Base-by-base conservation (phyloP, 768 basidiomycete genomes). In the Termitomyces heimii region DNA sequence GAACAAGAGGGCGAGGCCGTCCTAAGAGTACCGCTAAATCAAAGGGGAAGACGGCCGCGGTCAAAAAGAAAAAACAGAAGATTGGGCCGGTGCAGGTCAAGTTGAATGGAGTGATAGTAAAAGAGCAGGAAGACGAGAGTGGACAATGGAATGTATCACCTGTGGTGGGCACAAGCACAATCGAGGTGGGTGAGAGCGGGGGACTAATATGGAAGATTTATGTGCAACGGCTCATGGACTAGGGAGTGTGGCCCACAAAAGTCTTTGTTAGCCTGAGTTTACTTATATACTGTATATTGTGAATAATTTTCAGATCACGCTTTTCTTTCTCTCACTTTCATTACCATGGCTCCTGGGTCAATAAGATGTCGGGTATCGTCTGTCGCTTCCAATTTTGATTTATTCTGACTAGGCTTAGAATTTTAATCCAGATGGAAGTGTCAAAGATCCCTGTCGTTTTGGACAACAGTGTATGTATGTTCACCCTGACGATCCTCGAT, bases 141-240 rank as follows among this genome's bases (percentile, higher is more conserved):
- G 80, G 80, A 1, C 70, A 78, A 53, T 92, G 90, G 91, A 77
- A 79, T 62, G 71, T 89, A 16, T 77, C 79, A 18, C 70, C 90
- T 18, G 75, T 80, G 1, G 66, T 73, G 4, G 91, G 91, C 14
- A 63, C 74, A 5, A 88, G 82, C 62, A 71, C 83, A 18, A 67
- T 93, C 29, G 91, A 92, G 68, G 71, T 93, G 26, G 88, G 89
- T 34, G 87, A 88, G 72, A 79, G 78, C 63, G 84, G 81, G 34
- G 87, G 87, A 10, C 67, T 83, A 62, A 68, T 82, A 26, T 90
- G 88, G 88, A 89, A 85, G 68, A 74, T 88, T 24, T 86, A 86
- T 66, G 70, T 85, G 43, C 81, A 84, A 62, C 76, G 82, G 43
- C 26, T 39, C 26, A 57, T 73, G 59, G 68, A 62, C 12, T 53